phyloP scores from a whole-genome alignment of 1,284 basidiomycete species.

The Ustilago tritici region DNA sequence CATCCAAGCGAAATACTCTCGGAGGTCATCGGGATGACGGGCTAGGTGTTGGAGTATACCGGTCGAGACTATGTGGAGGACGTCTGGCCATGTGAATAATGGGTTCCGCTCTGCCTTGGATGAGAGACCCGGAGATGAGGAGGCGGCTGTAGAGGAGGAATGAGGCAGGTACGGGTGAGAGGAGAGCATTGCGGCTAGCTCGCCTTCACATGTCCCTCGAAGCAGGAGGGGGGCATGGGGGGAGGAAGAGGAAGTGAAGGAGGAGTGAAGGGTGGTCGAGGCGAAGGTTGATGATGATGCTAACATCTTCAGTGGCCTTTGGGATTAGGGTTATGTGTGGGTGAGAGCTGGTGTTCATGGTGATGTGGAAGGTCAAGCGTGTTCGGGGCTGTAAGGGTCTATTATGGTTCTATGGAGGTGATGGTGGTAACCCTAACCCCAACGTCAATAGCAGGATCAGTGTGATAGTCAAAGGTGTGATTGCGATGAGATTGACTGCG shows the following conservation, averaged over 20 bases:
- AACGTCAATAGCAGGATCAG: too few relatives aligned
- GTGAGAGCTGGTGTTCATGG: not conserved
- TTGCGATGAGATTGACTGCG: not conserved
- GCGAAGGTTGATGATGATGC: constrained; percentile 17
- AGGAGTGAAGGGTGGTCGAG: constrained; percentile 4
- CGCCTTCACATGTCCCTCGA: constrained; percentile 30
- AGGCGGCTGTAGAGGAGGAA: not conserved
- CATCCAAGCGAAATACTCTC: constrained; percentile 48
- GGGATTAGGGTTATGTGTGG: not conserved
- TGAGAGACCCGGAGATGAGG: not conserved
- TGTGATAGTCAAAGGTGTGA: not conserved
- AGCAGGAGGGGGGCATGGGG: constrained; percentile 19
- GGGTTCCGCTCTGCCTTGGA: constrained; percentile 1
- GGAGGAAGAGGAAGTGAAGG: not conserved
- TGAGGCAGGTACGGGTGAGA: not conserved
- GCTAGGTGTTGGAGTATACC: constrained; percentile 20
- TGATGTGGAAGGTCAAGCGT: not conserved
- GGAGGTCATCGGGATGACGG: constrained; percentile 29
- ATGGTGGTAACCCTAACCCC: not conserved
- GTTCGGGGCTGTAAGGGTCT: not conserved
- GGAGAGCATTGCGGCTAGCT: constrained; percentile 17
- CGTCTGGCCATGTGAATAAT: constrained; percentile 28
- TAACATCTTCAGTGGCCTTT: constrained; percentile 11
- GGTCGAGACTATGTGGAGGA: constrained; percentile 14
- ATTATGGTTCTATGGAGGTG: not conserved